phyloP scores from a whole-genome alignment of 1,284 basidiomycete species.

The Cronartium quercuum region DNA sequence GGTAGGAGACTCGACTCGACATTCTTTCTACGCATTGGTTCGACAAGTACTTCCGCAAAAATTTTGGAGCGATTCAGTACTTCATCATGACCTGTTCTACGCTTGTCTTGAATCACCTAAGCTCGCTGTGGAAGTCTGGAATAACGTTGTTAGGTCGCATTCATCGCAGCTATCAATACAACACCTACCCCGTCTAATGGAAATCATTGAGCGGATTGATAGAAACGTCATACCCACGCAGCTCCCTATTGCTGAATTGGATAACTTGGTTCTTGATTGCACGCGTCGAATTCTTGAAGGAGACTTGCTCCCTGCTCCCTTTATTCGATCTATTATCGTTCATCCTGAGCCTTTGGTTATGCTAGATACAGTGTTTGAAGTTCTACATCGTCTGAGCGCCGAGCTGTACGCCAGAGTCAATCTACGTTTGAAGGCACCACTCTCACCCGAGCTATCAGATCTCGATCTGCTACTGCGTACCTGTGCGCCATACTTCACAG shows the following conservation, averaged over 20 bases:
- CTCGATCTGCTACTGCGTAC: background rate
- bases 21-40: background rate
- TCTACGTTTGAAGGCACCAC: background rate
- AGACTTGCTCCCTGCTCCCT: background rate
- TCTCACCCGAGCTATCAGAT: background rate
- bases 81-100: slow-evolving; percentile 28
- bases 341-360: slow-evolving; percentile 30
- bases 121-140: slow-evolving; percentile 7
- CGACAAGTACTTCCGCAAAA: slow-evolving; percentile 1
- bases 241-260: slow-evolving; percentile 22
- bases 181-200: background rate
- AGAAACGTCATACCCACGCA: background rate
- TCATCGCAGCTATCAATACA: background rate
- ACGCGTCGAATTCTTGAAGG: background rate
- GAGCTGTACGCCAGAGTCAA: background rate
- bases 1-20: background rate
- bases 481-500: background rate
- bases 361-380: slow-evolving; percentile 2
- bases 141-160: slow-evolving; percentile 9
- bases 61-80: slow-evolving; percentile 19
- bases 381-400: background rate
- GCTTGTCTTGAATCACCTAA: slow-evolving; percentile 12
- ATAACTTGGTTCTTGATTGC: slow-evolving; percentile 14
- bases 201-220: background rate
- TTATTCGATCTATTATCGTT: slow-evolving; percentile 17